Conservation (phyloP, 345 rosid genomes). For the Syzygium aromaticum region DNA sequence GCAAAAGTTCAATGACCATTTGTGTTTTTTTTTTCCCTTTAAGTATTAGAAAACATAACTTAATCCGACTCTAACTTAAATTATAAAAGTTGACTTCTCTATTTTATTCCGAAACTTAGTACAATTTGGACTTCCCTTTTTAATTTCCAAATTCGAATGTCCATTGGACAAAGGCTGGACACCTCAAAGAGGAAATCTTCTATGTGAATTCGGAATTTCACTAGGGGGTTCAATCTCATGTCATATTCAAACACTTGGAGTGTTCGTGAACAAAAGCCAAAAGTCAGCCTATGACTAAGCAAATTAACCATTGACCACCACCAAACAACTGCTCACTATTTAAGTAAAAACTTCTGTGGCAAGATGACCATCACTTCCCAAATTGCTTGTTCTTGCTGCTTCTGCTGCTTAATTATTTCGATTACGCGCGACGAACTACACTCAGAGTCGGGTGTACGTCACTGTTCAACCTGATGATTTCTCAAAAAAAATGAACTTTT, state of each 20-base stretch:
- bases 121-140: neutral
- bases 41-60: neutral
- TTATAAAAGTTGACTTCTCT: neutral
- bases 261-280: neutral
- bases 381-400: neutral
- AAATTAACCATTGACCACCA: neutral
- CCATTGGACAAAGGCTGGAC: neutral
- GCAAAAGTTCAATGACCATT: too few species aligned
- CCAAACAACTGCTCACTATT: neutral
- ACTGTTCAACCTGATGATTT: neutral
- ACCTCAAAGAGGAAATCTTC: neutral
- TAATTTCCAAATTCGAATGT: too few species aligned
- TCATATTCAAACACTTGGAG: neutral
- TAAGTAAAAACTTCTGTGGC: neutral
- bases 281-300: neutral
- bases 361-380: neutral
- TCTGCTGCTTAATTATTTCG: neutral
- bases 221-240: fast-evolving
- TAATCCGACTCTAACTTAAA: neutral
- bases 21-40: neutral
- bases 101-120: neutral
- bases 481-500: neutral
- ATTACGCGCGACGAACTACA: neutral
- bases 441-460: neutral
- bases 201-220: neutral